Conservation (phyloP, 305 asterid species). For the Solanum hybrid region DNA sequence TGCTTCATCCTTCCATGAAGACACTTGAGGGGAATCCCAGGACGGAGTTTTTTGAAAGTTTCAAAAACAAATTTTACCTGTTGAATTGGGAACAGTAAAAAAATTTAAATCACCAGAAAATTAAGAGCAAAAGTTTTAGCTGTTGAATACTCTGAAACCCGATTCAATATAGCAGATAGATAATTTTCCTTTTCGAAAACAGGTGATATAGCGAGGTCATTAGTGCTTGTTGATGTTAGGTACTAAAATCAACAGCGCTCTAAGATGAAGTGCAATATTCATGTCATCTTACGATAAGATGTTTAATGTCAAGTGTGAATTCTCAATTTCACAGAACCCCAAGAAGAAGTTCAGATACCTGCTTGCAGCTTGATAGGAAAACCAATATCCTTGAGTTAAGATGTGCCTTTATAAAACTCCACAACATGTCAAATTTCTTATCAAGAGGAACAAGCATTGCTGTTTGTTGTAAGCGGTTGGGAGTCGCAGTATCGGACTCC, state of each 20-base stretch:
- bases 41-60: conserved; percentile 89
- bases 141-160: background rate
- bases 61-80: conserved; percentile 84
- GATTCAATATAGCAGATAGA: background rate
- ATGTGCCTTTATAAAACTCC: conserved; percentile 91
- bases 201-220: background rate
- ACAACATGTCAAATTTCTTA: conserved; percentile 77
- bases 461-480: conserved; percentile 69
- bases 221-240: background rate
- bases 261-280: background rate
- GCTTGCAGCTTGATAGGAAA: conserved; percentile 87
- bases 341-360: conserved; percentile 33
- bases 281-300: background rate
- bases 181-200: background rate
- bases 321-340: background rate
- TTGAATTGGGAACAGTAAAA: conserved; percentile 3
- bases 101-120: background rate
- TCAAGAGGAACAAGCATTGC: conserved; percentile 79
- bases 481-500: conserved; percentile 84
- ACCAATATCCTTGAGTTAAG: conserved; percentile 77
- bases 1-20: conserved; percentile 93
- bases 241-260: background rate
- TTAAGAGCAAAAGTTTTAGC: background rate
- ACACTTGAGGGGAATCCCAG: conserved; percentile 82
- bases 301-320: background rate